These are phyloP conservation scores for Inga leiocalycina DNA, from an alignment of 306 rosid genomes.

Conservation along the genomic window DNA sequence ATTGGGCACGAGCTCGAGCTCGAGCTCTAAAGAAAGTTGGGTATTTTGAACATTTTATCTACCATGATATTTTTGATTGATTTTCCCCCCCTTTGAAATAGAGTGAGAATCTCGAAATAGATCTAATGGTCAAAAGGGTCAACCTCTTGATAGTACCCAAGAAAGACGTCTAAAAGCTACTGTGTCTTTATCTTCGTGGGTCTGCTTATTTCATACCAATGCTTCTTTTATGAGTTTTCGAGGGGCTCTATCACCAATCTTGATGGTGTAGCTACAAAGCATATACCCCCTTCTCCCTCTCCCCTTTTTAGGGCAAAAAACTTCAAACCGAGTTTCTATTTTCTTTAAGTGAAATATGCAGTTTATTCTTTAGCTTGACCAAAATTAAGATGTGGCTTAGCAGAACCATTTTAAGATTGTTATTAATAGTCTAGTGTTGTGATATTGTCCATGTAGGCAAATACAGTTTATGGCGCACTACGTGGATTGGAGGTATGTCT, in stretches of 20 bases:
- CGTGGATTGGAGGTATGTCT: conserved; percentile 55
- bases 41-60: neutral
- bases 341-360: too few species aligned
- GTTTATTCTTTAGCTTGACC: neutral
- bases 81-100: neutral
- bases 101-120: neutral
- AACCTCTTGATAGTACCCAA: neutral
- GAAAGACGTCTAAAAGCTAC: neutral
- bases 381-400: neutral
- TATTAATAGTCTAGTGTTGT: conserved; percentile 19
- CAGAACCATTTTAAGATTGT: conserved; percentile 23
- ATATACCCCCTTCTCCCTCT: too few species aligned
- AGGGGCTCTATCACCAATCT: neutral
- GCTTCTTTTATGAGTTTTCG: neutral
- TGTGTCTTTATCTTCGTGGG: neutral
- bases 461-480: conserved; percentile 52
- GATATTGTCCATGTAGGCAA: conserved; percentile 44
- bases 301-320: too few species aligned
- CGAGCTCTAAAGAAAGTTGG: neutral
- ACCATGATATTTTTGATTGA: neutral
- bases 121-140: neutral
- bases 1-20: neutral
- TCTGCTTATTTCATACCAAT: neutral
- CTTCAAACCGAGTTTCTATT: too few species aligned
- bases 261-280: neutral